Evolutionary conservation across 192 early-diverging fungal genomes (phyloP).

Genomic region (Backusella westeae): DNA sequence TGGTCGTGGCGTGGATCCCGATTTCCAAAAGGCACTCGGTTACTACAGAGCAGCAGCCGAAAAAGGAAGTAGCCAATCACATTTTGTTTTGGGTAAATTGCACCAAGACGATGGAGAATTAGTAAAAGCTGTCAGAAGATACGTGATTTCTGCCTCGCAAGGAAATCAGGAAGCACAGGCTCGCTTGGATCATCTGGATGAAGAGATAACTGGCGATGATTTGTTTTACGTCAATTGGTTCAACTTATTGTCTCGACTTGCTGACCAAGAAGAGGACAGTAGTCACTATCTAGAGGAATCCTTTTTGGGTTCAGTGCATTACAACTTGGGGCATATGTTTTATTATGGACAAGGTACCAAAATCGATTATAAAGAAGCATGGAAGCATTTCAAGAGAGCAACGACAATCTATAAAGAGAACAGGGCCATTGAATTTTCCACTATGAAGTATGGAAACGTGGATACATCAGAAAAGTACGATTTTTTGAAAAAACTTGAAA

Average conservation of each 20-base stretch:
- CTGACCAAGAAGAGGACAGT: neutral
- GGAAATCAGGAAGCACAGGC: neutral
- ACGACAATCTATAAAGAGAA: neutral
- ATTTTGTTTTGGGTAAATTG: neutral
- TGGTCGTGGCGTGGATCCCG: neutral
- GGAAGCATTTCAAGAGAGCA: neutral
- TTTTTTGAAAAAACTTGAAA: neutral
- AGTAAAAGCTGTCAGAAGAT: too few relatives aligned
- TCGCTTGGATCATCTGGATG: neutral
- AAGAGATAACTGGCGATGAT: neutral
- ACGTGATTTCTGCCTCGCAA: neutral
- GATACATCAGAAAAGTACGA: neutral
- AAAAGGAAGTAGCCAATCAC: neutral
- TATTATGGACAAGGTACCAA: neutral
- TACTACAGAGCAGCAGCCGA: neutral
- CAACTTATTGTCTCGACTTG: neutral
- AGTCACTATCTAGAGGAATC: neutral
- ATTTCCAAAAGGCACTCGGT: neutral
- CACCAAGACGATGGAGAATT: neutral
- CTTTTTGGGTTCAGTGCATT: neutral
- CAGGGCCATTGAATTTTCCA: neutral
- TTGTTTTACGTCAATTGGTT: neutral
- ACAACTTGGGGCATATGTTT: neutral
- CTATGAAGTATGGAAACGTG: neutral
- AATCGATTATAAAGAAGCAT: neutral